These are phyloP conservation scores for Mortierella sp. DNA, from an alignment of 371 early-diverging fungal species.

Conservation along the genomic window DNA sequence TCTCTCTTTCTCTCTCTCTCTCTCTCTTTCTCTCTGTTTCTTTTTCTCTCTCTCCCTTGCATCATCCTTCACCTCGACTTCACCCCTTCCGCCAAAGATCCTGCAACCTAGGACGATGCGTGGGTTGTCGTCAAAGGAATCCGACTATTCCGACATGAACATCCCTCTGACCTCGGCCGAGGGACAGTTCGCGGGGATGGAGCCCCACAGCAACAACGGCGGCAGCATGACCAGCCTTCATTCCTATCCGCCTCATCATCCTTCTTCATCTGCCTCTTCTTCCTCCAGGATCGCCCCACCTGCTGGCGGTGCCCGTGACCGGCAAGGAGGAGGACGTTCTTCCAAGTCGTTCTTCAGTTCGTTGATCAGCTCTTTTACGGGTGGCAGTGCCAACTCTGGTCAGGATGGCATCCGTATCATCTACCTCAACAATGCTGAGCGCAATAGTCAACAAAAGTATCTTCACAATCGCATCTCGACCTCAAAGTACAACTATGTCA, in stretches of 20 bases:
- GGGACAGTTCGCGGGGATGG: slow-evolving; percentile 15
- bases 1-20: neutral
- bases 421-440: slow-evolving; percentile 82
- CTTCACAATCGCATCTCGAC: slow-evolving; percentile 88
- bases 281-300: slow-evolving; percentile 37
- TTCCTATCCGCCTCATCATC: slow-evolving; percentile 21
- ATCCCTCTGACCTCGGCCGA: slow-evolving; percentile 50
- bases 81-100: slow-evolving; percentile 19
- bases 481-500: slow-evolving; percentile 88
- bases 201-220: slow-evolving; percentile 6
- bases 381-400: neutral
- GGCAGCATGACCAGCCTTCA: slow-evolving; percentile 23
- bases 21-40: slow-evolving; percentile 7
- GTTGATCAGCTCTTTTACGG: too few relatives aligned
- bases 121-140: slow-evolving; percentile 50
- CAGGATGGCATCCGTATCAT: slow-evolving; percentile 69
- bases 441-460: slow-evolving; percentile 81
- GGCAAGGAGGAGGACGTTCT: too few relatives aligned
- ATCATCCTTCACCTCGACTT: slow-evolving; percentile 3
- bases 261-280: too few relatives aligned
- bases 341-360: too few relatives aligned
- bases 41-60: slow-evolving; percentile 4
- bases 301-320: slow-evolving; percentile 1
- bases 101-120: slow-evolving; percentile 26
- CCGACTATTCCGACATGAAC: slow-evolving; percentile 53